Percentiles rank a stretch among this genome's conserved stretches.
These are phyloP conservation scores for Suhomyces emberorum DNA, from an alignment of 805 yeast species.

Conservation along the genomic window DNA sequence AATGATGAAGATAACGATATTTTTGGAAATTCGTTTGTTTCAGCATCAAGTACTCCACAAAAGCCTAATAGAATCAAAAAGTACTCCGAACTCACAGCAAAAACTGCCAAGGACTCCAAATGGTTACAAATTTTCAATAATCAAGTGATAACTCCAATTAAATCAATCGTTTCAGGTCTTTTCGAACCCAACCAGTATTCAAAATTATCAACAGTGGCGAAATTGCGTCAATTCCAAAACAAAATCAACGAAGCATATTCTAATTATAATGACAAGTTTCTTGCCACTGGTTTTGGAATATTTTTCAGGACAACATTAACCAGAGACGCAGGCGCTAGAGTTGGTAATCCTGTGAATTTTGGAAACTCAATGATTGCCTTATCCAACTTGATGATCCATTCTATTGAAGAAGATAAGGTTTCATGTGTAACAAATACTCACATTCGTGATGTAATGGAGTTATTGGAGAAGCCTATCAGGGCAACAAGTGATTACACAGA, in stretches of 20 bases:
- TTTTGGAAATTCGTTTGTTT: conserved; percentile 35
- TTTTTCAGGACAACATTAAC: conserved; percentile 38
- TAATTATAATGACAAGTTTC: conserved; percentile 22
- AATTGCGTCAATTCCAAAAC: not conserved
- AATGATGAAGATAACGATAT: conserved; percentile 18
- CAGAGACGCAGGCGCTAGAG: conserved; percentile 58
- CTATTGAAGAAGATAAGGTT: conserved; percentile 62
- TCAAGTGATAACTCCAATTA: conserved; percentile 12
- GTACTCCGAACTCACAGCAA: not conserved
- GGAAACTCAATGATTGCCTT: conserved; percentile 65
- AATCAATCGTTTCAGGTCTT: conserved; percentile 5
- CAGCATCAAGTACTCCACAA: conserved; percentile 2
- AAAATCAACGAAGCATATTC: conserved; percentile 5
- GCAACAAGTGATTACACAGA: conserved; percentile 38
- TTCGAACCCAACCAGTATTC: not conserved
- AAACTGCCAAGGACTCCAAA: not conserved
- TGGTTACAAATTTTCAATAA: conserved; percentile 11
- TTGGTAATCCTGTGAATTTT: conserved; percentile 54
- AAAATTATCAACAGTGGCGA: not conserved
- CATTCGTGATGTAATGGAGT: conserved; percentile 56
- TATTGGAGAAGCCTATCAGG: conserved; percentile 57
- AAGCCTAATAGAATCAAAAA: not conserved
- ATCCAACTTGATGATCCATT: conserved; percentile 54
- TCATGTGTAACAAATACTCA: conserved; percentile 49
- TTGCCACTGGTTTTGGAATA: conserved; percentile 32